A percentile compares a stretch with the other conserved stretches of the same genome.
phyloP scores from a whole-genome alignment of 257 asterid genomes.

The Solanum dulcamara region DNA sequence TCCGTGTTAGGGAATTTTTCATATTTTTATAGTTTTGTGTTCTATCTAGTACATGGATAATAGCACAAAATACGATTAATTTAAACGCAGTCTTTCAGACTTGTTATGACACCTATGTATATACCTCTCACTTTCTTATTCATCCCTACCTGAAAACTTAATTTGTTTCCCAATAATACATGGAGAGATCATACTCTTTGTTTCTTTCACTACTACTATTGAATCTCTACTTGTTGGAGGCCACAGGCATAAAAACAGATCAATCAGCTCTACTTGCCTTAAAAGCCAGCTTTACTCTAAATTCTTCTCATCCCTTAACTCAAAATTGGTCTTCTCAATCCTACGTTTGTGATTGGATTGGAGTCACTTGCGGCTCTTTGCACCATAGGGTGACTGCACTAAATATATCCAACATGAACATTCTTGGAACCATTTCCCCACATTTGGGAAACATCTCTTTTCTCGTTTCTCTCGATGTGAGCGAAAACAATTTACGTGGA shows the following conservation, averaged over 20 bases:
- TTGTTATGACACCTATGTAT: no score
- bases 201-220: neutral
- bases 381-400: neutral
- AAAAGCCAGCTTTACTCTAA: neutral
- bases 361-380: neutral
- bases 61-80: no score
- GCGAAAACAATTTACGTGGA: slow-evolving; percentile 11
- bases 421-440: neutral
- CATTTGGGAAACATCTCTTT: slow-evolving; percentile 2
- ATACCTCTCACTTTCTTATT: no score
- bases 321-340: neutral
- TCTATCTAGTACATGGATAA: no score
- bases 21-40: no score
- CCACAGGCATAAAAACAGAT: neutral
- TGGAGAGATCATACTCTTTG: neutral
- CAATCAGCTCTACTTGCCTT: neutral
- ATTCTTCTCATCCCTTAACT: neutral
- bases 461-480: slow-evolving; percentile 1
- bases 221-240: neutral
- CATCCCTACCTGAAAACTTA: no score
- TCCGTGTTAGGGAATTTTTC: no score
- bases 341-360: neutral
- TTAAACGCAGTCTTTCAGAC: no score
- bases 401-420: neutral
- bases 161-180: neutral